A percentile compares a stretch with the other conserved stretches of the same genome.
phyloP scores from a whole-genome alignment of 768 basidiomycete genomes.

The Mycena rebaudengoi region DNA sequence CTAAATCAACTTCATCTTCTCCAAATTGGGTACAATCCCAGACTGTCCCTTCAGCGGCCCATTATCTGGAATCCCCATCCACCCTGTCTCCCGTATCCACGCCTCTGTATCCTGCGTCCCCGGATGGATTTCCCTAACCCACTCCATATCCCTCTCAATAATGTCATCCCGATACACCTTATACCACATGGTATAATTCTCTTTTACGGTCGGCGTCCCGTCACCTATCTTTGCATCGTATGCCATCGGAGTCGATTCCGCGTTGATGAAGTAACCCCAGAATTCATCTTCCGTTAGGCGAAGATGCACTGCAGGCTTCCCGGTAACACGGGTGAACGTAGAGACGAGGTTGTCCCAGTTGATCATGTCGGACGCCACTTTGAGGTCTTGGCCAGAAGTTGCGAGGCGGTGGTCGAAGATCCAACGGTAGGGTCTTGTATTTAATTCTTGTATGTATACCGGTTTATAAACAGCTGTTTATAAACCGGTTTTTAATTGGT shows the following conservation, averaged over 20 bases:
- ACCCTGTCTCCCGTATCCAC: constrained; percentile 24
- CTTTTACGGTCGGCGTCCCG: constrained; percentile 40
- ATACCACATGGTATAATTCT: constrained; percentile 57
- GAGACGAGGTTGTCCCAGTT: constrained; percentile 31
- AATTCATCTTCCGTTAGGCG: constrained; percentile 44
- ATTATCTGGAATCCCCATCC: constrained; percentile 5
- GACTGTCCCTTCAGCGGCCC: constrained; percentile 11
- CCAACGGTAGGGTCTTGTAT: too few relatives aligned
- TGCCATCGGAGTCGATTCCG: constrained; percentile 39
- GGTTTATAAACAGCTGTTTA: too few relatives aligned
- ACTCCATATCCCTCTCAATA: constrained; percentile 52
- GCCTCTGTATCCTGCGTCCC: constrained; percentile 14
- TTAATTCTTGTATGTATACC: too few relatives aligned
- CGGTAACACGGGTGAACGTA: constrained; percentile 48
- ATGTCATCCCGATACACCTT: constrained; percentile 52
- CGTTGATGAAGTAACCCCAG: constrained; percentile 38
- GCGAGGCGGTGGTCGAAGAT: constrained; percentile 36
- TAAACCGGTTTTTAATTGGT: too few relatives aligned
- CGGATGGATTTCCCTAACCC: constrained; percentile 51
- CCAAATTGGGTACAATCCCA: constrained; percentile 3
- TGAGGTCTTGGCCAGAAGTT: constrained; percentile 33
- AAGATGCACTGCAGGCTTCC: constrained; percentile 42
- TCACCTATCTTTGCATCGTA: constrained; percentile 38
- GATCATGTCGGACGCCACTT: constrained; percentile 33
- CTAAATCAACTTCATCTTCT: constrained; percentile 15